phyloP scores from a whole-genome alignment of 768 basidiomycete species.

The Dacryopinax primogenitus region DNA sequence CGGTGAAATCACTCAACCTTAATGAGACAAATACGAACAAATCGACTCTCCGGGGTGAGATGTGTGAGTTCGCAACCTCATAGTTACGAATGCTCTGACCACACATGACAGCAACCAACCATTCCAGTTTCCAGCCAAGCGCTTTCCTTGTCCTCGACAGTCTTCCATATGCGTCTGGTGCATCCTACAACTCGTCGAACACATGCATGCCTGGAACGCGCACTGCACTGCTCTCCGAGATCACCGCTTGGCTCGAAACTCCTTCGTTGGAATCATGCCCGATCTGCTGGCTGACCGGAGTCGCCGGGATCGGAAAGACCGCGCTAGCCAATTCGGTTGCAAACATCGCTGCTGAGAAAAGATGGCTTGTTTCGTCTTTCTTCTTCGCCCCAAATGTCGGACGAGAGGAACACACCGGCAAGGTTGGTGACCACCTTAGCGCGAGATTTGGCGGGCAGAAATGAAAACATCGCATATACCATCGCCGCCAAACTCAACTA shows the following conservation, averaged over 20 bases:
- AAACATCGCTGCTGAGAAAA: slow-evolving; percentile 15
- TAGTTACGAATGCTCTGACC: not conserved
- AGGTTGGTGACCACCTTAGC: slow-evolving; percentile 28
- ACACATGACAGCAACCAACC: no score
- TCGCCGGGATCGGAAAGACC: slow-evolving; percentile 32
- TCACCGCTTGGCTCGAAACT: not conserved
- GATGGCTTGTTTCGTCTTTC: slow-evolving; percentile 27
- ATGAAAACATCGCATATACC: not conserved
- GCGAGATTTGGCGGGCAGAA: slow-evolving; percentile 22
- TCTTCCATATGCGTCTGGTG: not conserved
- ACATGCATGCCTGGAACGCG: not conserved
- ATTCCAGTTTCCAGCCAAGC: not conserved
- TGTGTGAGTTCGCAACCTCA: not conserved
- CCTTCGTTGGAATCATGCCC: not conserved
- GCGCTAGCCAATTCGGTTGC: slow-evolving; percentile 30
- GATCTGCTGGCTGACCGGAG: slow-evolving; percentile 26
- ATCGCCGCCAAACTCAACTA: slow-evolving; percentile 12
- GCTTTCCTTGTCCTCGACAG: not conserved
- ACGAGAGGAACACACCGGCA: slow-evolving; percentile 18
- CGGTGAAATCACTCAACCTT: not conserved
- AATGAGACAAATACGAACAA: not conserved
- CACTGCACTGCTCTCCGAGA: not conserved
- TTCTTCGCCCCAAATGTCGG: slow-evolving; percentile 24
- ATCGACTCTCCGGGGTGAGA: not conserved
- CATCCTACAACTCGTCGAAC: not conserved